Base-by-base conservation (phyloP, 1,139 yeast genomes). In the Yamadazyma aaseri region DNA sequence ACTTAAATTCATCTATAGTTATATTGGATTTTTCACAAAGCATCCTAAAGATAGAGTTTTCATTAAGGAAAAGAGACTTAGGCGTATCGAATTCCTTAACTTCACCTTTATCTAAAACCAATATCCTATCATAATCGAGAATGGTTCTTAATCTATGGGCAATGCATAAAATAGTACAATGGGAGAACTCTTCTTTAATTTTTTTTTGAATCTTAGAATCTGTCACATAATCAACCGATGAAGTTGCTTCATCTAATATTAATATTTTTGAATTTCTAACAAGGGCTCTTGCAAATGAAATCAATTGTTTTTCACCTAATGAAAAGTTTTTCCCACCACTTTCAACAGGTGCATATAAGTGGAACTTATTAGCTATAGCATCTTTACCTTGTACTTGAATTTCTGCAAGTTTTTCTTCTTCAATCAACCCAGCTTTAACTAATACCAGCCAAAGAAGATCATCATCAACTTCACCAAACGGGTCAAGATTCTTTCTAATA, bases 171-270 rank as follows among this genome's bases (percentile, higher is more conserved):
- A 45, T 46, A 3, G 49, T 47, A 33, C 51, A 46, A 26, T 41
- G 21, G 3, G 18, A 21, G 29, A 46, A 46, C 25, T 46, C 49
- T 14, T 32, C 34, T 3, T 26, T 38, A 17, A 46, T 41, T 3
- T 37, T 28, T 13, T 20, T 24, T 28, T 85, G 95, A 46, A 86
- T 81, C 53, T 73, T 75, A 29, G 75, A 65, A 56, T 85, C 94
- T 0, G 94, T 83, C 45, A 79, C 86, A 51, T 80, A 81, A 54
- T 85, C 95, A 27, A 85, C 92, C 7, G 85, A 78, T 0, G 94
- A 83, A 0, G 95, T 85, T 11, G 95, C 94, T 56, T 85, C 95
- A 54, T 85, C 95, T 39, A 85, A 58, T 40, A 85, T 79, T 45
- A 85, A 62, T 38, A 85, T 77, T 50, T 73, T 76, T 5, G 86